Evolutionary conservation across 2,329 filamentous ascomycete species (phyloP).

Genomic region (Aaosphaeria pasadenensis): DNA sequence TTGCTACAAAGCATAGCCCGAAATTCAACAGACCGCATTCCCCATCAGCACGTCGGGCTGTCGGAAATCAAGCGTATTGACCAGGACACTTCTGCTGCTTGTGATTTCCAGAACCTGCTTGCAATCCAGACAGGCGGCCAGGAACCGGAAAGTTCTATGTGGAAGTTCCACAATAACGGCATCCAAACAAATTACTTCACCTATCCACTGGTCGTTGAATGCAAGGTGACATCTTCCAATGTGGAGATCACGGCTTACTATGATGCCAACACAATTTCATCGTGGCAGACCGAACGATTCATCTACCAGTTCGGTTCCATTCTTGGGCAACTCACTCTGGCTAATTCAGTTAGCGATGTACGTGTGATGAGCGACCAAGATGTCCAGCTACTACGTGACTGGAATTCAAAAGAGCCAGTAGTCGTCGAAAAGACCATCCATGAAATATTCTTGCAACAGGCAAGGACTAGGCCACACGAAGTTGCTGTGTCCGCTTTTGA

Average conservation of each 20-base stretch:
- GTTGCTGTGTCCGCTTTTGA: slow-evolving; percentile 26
- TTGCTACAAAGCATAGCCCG: slow-evolving; percentile 18
- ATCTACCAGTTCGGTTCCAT: slow-evolving; percentile 27
- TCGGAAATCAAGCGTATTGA: slow-evolving; percentile 42
- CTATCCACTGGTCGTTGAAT: slow-evolving; percentile 31
- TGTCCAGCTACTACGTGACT: slow-evolving; percentile 16
- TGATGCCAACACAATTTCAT: slow-evolving; percentile 23
- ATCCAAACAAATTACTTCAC: slow-evolving; percentile 32
- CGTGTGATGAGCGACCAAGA: slow-evolving; percentile 26
- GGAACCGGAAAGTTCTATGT: slow-evolving; percentile 20
- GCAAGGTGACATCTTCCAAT: slow-evolving; percentile 15
- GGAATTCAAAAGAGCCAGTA: slow-evolving; percentile 20
- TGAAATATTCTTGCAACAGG: slow-evolving; percentile 21
- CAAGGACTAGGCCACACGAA: slow-evolving; percentile 11
- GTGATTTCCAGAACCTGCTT: slow-evolving; percentile 55
- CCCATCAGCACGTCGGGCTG: slow-evolving; percentile 37
- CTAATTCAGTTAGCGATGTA: slow-evolving; percentile 18
- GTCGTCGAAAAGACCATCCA: slow-evolving; percentile 23
- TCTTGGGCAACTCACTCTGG: slow-evolving; percentile 21
- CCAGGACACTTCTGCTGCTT: slow-evolving; percentile 54
- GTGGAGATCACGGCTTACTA: slow-evolving; percentile 25
- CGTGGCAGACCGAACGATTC: slow-evolving; percentile 26
- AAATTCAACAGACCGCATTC: slow-evolving; percentile 25
- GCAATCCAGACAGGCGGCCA: slow-evolving; percentile 47
- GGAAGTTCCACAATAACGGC: slow-evolving; percentile 24